Evolutionary conservation across 2,329 filamentous ascomycete genomes (phyloP), one percentile per base, ranked within the genome.

Genomic region (Pestalotiopsis sp.): DNA sequence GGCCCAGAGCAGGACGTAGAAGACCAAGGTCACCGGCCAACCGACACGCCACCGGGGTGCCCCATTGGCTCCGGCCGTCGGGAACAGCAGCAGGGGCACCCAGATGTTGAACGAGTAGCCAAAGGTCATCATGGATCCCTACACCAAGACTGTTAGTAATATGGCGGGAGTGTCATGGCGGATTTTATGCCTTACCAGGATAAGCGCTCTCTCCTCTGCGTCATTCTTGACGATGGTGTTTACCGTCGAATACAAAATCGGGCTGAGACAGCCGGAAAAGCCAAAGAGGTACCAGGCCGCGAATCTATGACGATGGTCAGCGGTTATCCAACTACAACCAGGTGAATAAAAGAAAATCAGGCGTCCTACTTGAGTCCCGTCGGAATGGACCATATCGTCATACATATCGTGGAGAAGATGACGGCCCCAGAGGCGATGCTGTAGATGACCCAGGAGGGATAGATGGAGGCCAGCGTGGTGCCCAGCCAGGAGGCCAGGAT

Each of bases 331-430:
- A 5, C 4, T 27, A 27, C 27, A 27, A 4, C 27, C 27, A 27
- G 27, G 27, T 6, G 27, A 27, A 27, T 27, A 4, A 27, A 27
- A 27, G 27, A 1, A 14, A 27, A 61, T 2, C 71, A n/a, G 45
- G 45, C n/a, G 13, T 49, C 78, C 64, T 69, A 83, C 81, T 85
- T 84, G n/a, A 85, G 74, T 1, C 77, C 80, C 2, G 79, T 83
- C 0, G 85, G 84, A n/a, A 86, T 85, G 17, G 80, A 75, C 84
- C 85, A 86, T 12, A 85, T 73, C 2, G 84, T 79, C 75, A 86
- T 83, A 67, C 82, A 83, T 11, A 85, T 76, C 3, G 80, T 79
- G 1, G 83, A 83, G 56, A 86, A 81, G 9, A 84, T 72, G 59
- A 80, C 81, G 17, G 81, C 81, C 0, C 70, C 68, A 4, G 81